These are phyloP conservation scores for Coemansia brasiliensis DNA, from an alignment of 192 early-diverging fungal genomes.

Conservation along the genomic window DNA sequence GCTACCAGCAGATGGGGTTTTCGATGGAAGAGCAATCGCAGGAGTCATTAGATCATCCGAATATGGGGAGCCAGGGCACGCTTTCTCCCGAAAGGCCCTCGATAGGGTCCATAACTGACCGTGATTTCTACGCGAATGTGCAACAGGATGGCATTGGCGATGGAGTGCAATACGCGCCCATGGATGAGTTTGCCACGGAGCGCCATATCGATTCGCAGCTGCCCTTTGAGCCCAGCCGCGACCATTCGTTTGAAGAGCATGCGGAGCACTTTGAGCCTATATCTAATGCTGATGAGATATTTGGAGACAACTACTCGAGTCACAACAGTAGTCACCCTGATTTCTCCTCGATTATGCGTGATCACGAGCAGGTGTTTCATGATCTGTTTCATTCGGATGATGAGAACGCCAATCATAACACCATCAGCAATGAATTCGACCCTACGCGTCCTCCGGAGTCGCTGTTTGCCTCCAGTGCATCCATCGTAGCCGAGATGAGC, in stretches of 20 bases:
- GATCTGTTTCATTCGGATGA: slow-evolving; percentile 19
- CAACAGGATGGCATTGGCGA: not conserved
- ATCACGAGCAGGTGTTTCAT: slow-evolving; percentile 43
- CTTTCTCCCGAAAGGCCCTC: slow-evolving; percentile 13
- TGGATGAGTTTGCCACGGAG: too few species aligned
- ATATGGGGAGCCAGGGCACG: slow-evolving; percentile 47
- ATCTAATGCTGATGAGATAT: slow-evolving; percentile 22
- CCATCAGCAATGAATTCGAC: slow-evolving; percentile 20
- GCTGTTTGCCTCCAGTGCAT: slow-evolving; percentile 46
- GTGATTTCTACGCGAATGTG: not conserved
- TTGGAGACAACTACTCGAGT: slow-evolving; percentile 22
- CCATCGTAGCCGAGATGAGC: slow-evolving; percentile 35
- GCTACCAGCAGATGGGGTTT: slow-evolving; percentile 9
- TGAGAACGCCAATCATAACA: not conserved
- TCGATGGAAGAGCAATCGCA: slow-evolving; percentile 19
- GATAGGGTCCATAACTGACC: slow-evolving; percentile 7
- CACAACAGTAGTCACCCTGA: slow-evolving; percentile 24
- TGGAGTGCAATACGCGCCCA: not conserved
- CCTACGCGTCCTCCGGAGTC: slow-evolving; percentile 29
- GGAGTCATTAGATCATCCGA: slow-evolving; percentile 48
- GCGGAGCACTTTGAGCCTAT: slow-evolving; percentile 13
- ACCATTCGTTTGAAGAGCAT: not conserved
- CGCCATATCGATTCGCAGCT: too few species aligned
- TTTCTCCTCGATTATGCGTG: slow-evolving; percentile 32
- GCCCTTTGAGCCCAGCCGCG: not conserved